Conservation (phyloP, 169 alveolate genomes). For the Miamiensis avidus region DNA sequence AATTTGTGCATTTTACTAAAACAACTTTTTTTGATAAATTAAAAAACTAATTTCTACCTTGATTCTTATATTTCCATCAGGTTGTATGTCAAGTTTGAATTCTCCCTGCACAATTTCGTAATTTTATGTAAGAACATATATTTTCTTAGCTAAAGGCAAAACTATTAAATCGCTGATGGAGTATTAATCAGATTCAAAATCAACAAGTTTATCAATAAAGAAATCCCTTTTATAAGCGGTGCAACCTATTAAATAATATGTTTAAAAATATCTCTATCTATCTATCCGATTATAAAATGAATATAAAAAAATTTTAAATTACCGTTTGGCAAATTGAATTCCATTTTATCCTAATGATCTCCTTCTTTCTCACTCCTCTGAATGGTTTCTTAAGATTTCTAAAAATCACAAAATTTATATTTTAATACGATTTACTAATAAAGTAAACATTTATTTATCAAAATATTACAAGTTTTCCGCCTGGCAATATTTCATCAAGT, state of each 20-base stretch:
- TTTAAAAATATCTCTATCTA: too few relatives aligned
- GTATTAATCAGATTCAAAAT: neutral
- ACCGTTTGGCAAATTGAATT: too few relatives aligned
- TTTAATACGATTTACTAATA: too few relatives aligned
- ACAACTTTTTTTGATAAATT: neutral
- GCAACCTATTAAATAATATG: neutral
- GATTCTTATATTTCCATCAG: neutral
- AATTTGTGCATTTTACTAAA: neutral
- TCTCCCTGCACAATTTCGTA: neutral
- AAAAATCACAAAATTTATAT: too few relatives aligned
- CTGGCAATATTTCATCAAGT: neutral
- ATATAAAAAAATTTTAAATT: too few relatives aligned
- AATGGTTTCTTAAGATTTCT: too few relatives aligned
- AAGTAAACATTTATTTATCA: too few relatives aligned
- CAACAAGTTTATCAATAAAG: neutral
- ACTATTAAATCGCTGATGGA: neutral
- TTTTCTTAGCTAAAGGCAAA: neutral
- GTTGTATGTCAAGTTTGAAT: neutral
- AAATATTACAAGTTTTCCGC: neutral
- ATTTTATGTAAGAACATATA: neutral
- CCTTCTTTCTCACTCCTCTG: too few relatives aligned
- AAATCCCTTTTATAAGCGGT: neutral
- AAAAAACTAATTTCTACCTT: neutral
- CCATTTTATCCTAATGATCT: too few relatives aligned
- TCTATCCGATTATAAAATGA: too few relatives aligned